Evolutionary conservation across 352 stramenopile species (phyloP), one percentile per base, ranked within the genome.

Genomic region (Phytophthora fragariaefolia): DNA sequence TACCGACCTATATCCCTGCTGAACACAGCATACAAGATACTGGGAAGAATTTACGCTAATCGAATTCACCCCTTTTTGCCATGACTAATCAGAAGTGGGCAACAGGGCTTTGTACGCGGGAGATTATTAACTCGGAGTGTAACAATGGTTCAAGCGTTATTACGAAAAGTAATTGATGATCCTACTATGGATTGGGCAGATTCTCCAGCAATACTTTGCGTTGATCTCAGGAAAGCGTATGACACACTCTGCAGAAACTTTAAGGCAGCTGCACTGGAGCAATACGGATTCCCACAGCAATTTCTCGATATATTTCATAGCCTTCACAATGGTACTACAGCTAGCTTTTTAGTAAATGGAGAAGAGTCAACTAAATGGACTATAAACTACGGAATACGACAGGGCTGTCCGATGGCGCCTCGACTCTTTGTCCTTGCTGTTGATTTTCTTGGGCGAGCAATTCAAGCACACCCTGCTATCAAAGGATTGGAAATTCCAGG

Each of bases 21-120:
- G 0, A 68, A 62, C 15, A 62, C 60, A 2, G 50, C 50, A 4
- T 62, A 57, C 23, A 66, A 62, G 43, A 43, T 52, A 12, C 42
- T 57, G 1, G 51, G 28, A 6, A n/a, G 50, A 18, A 52, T 62
- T 2, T 46, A 40, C 9, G 60, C 50, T 12, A 28, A 61, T n/a
- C 22, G 49, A 0, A 30, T 62, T 24, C 50, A 68, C 2, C 2
- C n/a, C 10, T 24, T 47, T 24, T 9, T 68, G 6, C 60, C 60
- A 4, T 27, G 47, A 20, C 1, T 56, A 4, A 52, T 61, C 1
- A 68, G 49, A n/a, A 1, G 13, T 1, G 15, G 13, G 2, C 50
- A 68, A 34, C 60, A 62, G 13, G 60, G 60, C 0, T 68, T 62
- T n/a, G 60, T 68, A 0, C 46, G 60, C 18, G 50, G 42, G 0